These are phyloP conservation scores for Fraxinus paxiana DNA, from an alignment of 305 asterid genomes.

Conservation along the genomic window DNA sequence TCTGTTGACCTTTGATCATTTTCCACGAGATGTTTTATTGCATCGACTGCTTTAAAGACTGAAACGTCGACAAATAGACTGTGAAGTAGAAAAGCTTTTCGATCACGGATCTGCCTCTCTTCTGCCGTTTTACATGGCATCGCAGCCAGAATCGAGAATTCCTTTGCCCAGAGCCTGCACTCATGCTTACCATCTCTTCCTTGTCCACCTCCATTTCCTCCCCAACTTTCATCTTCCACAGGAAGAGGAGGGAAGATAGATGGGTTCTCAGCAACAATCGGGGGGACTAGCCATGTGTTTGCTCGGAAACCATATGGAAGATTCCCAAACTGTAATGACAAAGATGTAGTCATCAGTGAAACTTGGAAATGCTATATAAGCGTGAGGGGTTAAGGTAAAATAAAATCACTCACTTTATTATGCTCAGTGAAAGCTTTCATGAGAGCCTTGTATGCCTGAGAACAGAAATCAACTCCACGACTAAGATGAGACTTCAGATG, in stretches of 20 bases:
- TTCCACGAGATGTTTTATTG: conserved; percentile 47
- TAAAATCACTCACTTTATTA: conserved; percentile 63
- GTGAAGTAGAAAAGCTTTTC: conserved; percentile 88
- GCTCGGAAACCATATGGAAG: conserved; percentile 91
- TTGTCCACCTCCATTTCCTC: conserved; percentile 89
- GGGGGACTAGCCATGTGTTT: conserved; percentile 81
- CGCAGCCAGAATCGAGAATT: conserved; percentile 63
- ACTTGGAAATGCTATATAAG: not conserved
- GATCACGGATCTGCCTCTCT: conserved; percentile 75
- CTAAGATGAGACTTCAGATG: conserved; percentile 8
- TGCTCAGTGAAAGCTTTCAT: conserved; percentile 85
- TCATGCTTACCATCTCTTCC: conserved; percentile 64
- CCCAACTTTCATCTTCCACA: conserved; percentile 78
- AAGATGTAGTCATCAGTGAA: conserved; percentile 12
- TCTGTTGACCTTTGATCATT: conserved; percentile 29
- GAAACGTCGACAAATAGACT: conserved; percentile 76
- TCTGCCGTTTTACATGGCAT: conserved; percentile 89
- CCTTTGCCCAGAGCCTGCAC: conserved; percentile 68
- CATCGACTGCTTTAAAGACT: conserved; percentile 61
- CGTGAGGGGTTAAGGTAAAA: not conserved
- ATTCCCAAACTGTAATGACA: conserved; percentile 67
- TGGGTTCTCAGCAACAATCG: conserved; percentile 66
- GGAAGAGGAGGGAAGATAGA: conserved; percentile 69
- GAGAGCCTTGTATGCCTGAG: conserved; percentile 73
- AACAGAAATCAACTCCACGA: conserved; percentile 15